Evolutionary conservation across 1,284 basidiomycete genomes (phyloP), one percentile per base, ranked within the genome.

Genomic region (Afroboletus lepidellus): DNA sequence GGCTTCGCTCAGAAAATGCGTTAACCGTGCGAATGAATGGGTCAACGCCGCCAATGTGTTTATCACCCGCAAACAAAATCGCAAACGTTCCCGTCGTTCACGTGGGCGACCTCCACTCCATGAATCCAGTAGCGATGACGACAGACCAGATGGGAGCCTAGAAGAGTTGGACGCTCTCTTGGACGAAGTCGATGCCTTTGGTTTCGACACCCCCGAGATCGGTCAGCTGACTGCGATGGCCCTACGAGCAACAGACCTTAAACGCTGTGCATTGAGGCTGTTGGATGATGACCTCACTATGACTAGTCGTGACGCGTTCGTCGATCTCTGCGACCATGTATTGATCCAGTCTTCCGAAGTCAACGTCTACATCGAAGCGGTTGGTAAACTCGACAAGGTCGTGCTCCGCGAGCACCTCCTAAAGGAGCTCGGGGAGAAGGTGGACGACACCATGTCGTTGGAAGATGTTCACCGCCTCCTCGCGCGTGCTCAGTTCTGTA

Each of bases 1-100:
- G 43, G 71, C 74, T 20, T 74, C 83, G 42, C 79, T 98, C 41
- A 81, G 85, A 43, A 87, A 83, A 64, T 93, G 92, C 65, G 88
- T 97, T 46, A 78, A 72, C 37, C 80, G 84, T 53, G 94, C 90
- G 23, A 90, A 86, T 60, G 84, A 88, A 56, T 96, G 94, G 93
- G 76, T 94, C 5, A 86, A 90, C 47, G 79, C 84, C 9, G 87
- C 84, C 48, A 90, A 87, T 58, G 75, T 76, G 0, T 86, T 88
- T 71, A 74, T 84, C 56, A 77, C 84, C 48, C 81, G 87, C 48
- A 89, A 90, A 69, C 82, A 84, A 62, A 81, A 80, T 56, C 78
- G 85, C 49, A 88, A 87, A 64, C 82, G 86, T n/a, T 76, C 83
- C n/a, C 78, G 80, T 45, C 77, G 82, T 46, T 77, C 80, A 23